Conservation (phyloP, 352 stramenopile genomes). For the Globisporangium middletonii region DNA sequence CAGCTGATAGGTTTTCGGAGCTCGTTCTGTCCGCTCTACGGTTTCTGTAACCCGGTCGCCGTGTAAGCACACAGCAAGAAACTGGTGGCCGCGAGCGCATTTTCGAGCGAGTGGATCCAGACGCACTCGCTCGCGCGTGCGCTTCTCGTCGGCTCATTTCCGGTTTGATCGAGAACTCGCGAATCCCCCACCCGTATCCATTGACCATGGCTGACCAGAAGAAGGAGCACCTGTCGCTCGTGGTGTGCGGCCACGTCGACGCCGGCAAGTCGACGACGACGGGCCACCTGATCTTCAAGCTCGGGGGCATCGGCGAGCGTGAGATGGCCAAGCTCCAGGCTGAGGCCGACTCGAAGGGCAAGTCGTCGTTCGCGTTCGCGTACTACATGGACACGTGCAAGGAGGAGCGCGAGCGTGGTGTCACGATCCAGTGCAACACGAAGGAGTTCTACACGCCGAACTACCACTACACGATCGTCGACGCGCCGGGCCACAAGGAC, state of each 20-base stretch:
- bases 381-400: conserved; percentile 99
- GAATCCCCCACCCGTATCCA: not conserved
- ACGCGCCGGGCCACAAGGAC: conserved; percentile 96
- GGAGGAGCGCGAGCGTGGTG: conserved; percentile 97
- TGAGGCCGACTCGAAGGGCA: conserved; percentile 94
- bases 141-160: conserved; percentile 5
- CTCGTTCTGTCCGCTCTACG: too few relatives aligned
- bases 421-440: conserved; percentile 97
- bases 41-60: too few relatives aligned
- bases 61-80: not conserved
- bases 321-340: conserved; percentile 99
- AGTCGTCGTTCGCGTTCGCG: conserved; percentile 98
- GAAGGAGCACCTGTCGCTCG: conserved; percentile 88
- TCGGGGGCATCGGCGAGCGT: conserved; percentile 97
- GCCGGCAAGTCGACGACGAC: conserved; percentile 99
- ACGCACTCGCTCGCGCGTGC: too few relatives aligned
- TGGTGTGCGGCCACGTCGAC: conserved; percentile 97
- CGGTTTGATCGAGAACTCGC: conserved; percentile 2
- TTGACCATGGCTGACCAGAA: conserved; percentile 37
- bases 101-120: not conserved
- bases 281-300: conserved; percentile 99
- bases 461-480: conserved; percentile 98
- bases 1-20: too few relatives aligned
- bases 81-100: conserved; percentile 1
- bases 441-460: conserved; percentile 98